Percentiles rank a stretch among this genome's conserved stretches.
phyloP scores from a whole-genome alignment of 2,329 filamentous ascomycete genomes.

The Colletotrichum limetticola region DNA sequence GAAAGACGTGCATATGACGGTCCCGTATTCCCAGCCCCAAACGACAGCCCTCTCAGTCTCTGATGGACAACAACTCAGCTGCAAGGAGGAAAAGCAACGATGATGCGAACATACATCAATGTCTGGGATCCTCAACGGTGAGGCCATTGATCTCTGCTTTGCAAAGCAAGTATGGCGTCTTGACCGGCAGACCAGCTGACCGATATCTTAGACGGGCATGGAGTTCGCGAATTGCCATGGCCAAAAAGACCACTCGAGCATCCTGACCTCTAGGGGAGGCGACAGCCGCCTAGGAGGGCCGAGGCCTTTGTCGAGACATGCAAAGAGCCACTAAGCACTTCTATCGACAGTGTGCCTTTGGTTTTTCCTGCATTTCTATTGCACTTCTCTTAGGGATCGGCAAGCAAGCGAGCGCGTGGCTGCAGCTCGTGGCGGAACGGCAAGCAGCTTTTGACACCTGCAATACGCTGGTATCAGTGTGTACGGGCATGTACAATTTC shows the following conservation, averaged over 20 bases:
- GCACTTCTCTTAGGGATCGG: neutral
- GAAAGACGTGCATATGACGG: slow-evolving; percentile 6
- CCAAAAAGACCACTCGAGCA: neutral
- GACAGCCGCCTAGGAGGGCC: neutral
- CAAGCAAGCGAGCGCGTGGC: slow-evolving; percentile 1
- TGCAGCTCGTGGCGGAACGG: slow-evolving; percentile 7
- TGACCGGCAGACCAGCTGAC: slow-evolving; percentile 16
- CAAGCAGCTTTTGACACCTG: slow-evolving; percentile 17
- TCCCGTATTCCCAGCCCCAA: neutral
- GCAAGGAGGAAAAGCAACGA: slow-evolving; percentile 12
- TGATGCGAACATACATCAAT: neutral
- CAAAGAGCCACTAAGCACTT: neutral
- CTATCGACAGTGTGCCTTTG: neutral
- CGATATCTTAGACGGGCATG: neutral
- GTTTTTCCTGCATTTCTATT: neutral
- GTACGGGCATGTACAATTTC: slow-evolving; percentile 11
- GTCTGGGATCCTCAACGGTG: neutral
- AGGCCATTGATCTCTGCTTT: neutral
- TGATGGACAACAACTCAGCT: neutral
- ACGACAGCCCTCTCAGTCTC: neutral
- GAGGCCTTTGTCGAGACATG: neutral
- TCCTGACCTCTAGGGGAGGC: neutral
- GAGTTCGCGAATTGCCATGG: neutral
- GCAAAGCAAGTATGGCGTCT: slow-evolving; percentile 16
- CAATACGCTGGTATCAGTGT: neutral